Conservation (phyloP, 352 stramenopile genomes). For the Paralagenidium karlingii region DNA sequence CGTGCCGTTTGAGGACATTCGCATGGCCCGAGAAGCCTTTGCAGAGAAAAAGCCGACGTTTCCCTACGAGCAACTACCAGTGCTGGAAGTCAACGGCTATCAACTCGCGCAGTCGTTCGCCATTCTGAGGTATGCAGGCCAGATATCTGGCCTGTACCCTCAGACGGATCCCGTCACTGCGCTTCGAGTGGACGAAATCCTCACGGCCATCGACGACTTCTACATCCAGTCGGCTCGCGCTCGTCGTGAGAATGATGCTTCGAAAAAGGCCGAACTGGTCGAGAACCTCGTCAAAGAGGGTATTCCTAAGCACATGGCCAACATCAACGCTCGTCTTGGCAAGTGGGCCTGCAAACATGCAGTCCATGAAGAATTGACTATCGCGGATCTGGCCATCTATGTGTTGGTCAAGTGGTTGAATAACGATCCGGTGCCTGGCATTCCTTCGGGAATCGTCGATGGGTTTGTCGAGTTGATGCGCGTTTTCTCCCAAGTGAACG, state of each 20-base stretch:
- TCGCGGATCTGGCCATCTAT: conserved; percentile 41
- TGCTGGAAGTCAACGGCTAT: conserved; percentile 23
- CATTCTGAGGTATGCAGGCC: conserved; percentile 50
- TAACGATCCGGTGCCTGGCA: conserved; percentile 10
- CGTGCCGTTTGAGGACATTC: conserved; percentile 40
- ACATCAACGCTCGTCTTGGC: conserved; percentile 21
- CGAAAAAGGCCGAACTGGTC: conserved; percentile 11
- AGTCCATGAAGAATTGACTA: conserved; percentile 17
- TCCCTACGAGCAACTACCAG: conserved; percentile 27
- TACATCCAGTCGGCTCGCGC: conserved; percentile 12
- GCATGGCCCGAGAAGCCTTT: conserved; percentile 18
- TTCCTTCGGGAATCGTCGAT: conserved; percentile 12
- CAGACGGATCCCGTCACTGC: conserved; percentile 11
- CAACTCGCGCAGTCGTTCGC: conserved; percentile 26
- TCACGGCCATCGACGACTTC: conserved; percentile 26
- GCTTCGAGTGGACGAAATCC: conserved; percentile 30
- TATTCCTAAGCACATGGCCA: conserved; percentile 22
- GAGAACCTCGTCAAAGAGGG: conserved; percentile 11
- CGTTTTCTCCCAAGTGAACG: conserved; percentile 15
- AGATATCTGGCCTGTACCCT: conserved; percentile 28
- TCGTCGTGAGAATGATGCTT: conserved; percentile 14
- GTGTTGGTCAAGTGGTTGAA: conserved; percentile 22
- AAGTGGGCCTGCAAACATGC: conserved; percentile 13
- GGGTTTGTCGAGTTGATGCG: conserved; percentile 15
- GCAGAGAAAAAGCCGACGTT: conserved; percentile 13